These are phyloP conservation scores for Beauveria sp. DNA, from an alignment of 2,329 filamentous ascomycete species.

Conservation along the genomic window DNA sequence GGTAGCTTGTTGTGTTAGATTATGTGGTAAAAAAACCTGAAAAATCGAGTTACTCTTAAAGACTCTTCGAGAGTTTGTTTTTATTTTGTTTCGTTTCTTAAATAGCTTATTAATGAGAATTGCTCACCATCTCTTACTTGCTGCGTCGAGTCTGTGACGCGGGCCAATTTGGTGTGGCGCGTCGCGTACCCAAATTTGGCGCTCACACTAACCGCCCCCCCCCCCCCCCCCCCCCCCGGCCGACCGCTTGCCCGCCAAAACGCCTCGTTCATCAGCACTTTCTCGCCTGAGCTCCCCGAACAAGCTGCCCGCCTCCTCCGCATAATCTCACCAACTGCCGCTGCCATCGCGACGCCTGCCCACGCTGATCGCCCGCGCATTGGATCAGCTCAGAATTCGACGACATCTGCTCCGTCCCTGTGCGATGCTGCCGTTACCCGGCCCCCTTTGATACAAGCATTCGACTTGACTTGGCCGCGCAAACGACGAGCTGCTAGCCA, in stretches of 20 bases:
- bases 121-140: neutral
- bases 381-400: neutral
- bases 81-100: no score
- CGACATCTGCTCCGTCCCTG: neutral
- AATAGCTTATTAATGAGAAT: neutral
- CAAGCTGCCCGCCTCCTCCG: slow-evolving; percentile 8
- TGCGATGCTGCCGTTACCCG: slow-evolving; percentile 9
- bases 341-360: neutral
- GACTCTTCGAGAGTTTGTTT: no score
- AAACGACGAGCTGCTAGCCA: neutral
- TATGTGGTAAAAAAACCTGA: neutral
- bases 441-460: slow-evolving; percentile 2
- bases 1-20: neutral
- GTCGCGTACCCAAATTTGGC: neutral
- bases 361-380: slow-evolving; percentile 1
- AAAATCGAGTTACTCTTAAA: neutral
- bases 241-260: neutral
- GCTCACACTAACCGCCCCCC: neutral
- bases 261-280: slow-evolving; percentile 1
- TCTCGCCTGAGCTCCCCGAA: neutral
- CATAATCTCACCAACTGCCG: slow-evolving; percentile 2
- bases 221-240: neutral
- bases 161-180: slow-evolving; percentile 6
- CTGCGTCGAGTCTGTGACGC: neutral
- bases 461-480: neutral